These are phyloP conservation scores for Leptographium wingfieldii DNA, from an alignment of 2,329 filamentous ascomycete species.

Conservation along the genomic window DNA sequence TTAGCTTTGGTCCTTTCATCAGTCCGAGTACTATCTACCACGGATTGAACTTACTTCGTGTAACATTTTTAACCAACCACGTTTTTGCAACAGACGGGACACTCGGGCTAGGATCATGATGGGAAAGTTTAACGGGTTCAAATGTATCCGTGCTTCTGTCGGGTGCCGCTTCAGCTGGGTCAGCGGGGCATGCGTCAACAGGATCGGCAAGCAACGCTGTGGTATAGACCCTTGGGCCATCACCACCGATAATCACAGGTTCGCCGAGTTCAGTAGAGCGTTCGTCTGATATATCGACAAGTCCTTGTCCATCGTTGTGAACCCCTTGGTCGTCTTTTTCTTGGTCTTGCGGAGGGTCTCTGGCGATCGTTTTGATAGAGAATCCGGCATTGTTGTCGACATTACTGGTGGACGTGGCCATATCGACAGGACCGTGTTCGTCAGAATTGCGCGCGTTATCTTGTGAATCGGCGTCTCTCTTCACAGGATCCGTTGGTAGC, in stretches of 20 bases:
- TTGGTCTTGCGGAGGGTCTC: neutral
- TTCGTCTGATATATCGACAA: neutral
- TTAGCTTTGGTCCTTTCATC: neutral
- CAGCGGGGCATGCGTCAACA: neutral
- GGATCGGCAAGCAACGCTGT: neutral
- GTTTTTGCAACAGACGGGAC: neutral
- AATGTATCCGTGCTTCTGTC: neutral
- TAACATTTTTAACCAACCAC: neutral
- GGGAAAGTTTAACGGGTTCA: neutral
- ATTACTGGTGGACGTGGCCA: neutral
- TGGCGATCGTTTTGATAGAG: neutral
- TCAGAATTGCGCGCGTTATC: neutral
- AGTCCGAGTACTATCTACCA: neutral
- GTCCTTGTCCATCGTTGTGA: too few species aligned
- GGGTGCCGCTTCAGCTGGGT: neutral
- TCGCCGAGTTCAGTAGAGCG: neutral
- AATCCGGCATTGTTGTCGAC: too few species aligned
- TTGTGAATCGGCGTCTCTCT: neutral
- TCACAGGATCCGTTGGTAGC: neutral
- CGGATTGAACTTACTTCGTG: neutral
- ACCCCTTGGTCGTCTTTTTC: neutral
- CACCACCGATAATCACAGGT: neutral
- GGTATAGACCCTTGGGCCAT: neutral
- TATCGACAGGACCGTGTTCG: neutral
- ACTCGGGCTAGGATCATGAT: neutral